Percentiles rank a stretch among this genome's conserved stretches.
Evolutionary conservation across 2,329 filamentous ascomycete species (phyloP).

Genomic region (Fusarium illudens): DNA sequence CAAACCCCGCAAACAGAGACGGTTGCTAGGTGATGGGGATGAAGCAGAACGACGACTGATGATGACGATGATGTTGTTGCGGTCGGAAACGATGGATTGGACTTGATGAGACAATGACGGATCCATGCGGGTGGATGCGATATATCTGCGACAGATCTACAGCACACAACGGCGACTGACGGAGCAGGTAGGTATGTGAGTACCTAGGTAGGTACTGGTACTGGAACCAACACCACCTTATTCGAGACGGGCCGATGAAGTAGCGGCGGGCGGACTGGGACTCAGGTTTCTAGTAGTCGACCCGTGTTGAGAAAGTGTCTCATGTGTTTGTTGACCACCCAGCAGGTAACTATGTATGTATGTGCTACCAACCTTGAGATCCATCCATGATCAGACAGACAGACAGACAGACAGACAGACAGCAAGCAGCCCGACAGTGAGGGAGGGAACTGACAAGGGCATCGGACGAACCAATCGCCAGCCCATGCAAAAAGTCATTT

Average conservation of each 20-base stretch:
- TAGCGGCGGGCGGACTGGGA: background rate
- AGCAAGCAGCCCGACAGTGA: too few species aligned
- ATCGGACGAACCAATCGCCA: conserved; percentile 20
- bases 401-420: too few species aligned
- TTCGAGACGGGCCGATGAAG: conserved; percentile 28
- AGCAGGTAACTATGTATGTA: background rate
- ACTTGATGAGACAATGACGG: conserved; percentile 35
- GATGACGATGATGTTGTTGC: conserved; percentile 2
- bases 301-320: conserved; percentile 1
- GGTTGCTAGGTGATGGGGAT: conserved; percentile 20
- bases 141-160: conserved; percentile 30
- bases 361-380: background rate
- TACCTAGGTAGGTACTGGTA: too few species aligned
- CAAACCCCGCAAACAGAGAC: conserved; percentile 22
- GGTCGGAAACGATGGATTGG: conserved; percentile 16
- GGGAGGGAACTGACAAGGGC: conserved; percentile 11
- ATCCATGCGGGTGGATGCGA: conserved; percentile 3
- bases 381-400: background rate
- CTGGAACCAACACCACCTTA: background rate
- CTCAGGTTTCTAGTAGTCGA: background rate
- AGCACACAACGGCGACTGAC: background rate
- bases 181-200: background rate
- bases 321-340: background rate
- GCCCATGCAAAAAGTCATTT: conserved; percentile 19
- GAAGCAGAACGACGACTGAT: conserved; percentile 7